Evolutionary conservation across 495 filamentous ascomycete species (phyloP), one percentile per base, ranked within the genome.

Genomic region (Tuber umbilicatum): DNA sequence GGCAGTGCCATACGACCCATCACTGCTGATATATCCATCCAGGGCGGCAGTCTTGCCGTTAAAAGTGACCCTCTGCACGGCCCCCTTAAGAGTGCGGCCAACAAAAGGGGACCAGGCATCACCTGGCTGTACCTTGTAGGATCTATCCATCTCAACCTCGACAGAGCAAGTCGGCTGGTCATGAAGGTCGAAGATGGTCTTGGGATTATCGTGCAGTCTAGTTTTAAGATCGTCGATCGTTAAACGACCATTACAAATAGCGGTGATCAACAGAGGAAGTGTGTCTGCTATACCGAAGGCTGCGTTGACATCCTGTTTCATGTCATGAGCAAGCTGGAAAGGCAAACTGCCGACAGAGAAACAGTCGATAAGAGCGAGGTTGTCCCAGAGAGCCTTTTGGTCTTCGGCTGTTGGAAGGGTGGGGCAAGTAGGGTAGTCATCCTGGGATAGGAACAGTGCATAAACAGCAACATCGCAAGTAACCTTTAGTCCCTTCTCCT

Each of bases 391-490:
- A 27, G 91, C 91, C 76, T 87, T 86, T 84, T 94, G 92, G 78
- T 94, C 92, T 76, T 88, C 87, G 19, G 83, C 83, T 4, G 90
- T 90, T 14, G 92, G 92, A 73, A 95, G 85, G 79, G 87, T 87
- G 73, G 85, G 85, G 83, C 89, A 92, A 64, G 89, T 86, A 2
- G 92, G 91, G 83, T 86, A 92, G 77, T 94, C 90, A n/a, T 89
- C 85, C 80, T 88, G 90, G 12, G 89, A 90, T 5, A 95, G 85
- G 85, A 94, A 94, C 41, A 95, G 86, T n/a, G 90, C 87, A 84
- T 92, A 94, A 78, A 94, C 87, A 35, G 90, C 90, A 69, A 94
- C 91, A 83, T 95, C 92, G 83, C 92, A 95, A 40, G 92, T 94
- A 73, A 95, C 92, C 82, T 90, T 90, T 70, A 94, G 86, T 41